A percentile compares a stretch with the other conserved stretches of the same genome.
Conservation (phyloP, 1,284 basidiomycete species). For the Rhodotorula sp. region DNA sequence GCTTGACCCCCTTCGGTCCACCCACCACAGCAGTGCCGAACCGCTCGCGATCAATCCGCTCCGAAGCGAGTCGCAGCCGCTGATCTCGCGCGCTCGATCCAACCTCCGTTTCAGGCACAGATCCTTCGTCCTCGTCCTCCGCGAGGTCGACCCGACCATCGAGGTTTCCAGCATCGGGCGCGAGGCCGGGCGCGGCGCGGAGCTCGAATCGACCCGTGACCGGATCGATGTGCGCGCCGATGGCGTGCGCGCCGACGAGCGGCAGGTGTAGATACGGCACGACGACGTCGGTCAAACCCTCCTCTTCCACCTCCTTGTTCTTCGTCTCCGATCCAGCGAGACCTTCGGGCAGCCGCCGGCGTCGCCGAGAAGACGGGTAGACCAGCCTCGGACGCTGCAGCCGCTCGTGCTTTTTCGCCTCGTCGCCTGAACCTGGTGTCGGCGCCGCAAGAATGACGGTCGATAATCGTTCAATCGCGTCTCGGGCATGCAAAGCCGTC, state of each 20-base stretch:
- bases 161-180: no score
- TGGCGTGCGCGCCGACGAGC: conserved; percentile 18
- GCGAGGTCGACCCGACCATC: no score
- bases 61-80: conserved; percentile 13
- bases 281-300: not conserved
- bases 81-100: conserved; percentile 1
- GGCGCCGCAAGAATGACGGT: not conserved
- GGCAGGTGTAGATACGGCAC: conserved; percentile 24
- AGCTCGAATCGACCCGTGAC: conserved; percentile 31
- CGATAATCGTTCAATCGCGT: not conserved
- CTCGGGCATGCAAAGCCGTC: conserved; percentile 6
- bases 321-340: not conserved
- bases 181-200: not conserved
- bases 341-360: no score
- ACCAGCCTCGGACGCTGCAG: not conserved
- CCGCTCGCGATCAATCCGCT: conserved; percentile 19
- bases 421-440: no score
- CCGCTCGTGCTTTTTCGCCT: not conserved
- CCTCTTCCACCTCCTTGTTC: not conserved
- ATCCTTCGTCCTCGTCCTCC: not conserved
- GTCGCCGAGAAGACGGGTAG: not conserved
- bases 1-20: not conserved
- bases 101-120: not conserved
- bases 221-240: conserved; percentile 15
- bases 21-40: not conserved